Evolutionary conservation across 83 land plant species (phyloP), one percentile per base, ranked within the genome.

Genomic region (Diphasiastrum complanatum): DNA sequence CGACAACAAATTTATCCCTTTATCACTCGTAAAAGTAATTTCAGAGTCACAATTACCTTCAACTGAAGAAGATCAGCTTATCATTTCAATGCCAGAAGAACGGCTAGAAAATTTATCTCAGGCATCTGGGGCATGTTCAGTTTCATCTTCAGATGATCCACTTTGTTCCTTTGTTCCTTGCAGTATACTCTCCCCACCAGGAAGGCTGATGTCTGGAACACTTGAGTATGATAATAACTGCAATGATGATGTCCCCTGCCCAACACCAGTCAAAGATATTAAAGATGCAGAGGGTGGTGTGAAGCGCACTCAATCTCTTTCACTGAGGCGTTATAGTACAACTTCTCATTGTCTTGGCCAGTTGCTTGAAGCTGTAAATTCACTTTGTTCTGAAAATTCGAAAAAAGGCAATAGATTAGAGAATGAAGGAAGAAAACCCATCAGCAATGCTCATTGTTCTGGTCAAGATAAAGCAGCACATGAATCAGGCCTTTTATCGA

Each of bases 141-240:
- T 20, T 14, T 29, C 45, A 5, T 14, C 26, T 56, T 32, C 31
- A 16, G 33, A 31, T 33, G 67, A 64, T 4, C 67, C 67, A 49
- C 55, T 64, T 16, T 49, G 56, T 36, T 64, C 56, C 1, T 64
- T 64, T 64, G 67, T 64, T 14, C 67, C 67, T 2, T 64, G 67
- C 27, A 64, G 67, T 24, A 49, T 64, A 16, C 18, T 18, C 10
- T 2, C 45, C 64, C 3, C 26, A 16, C 25, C 30, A 23, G 16
- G 25, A 22, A 52, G 2, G 56, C 14, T 27, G 25, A 27, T 29
- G 12, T 40, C 16, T 16, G 16, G 19, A 12, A 4, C 5, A 10
- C 24, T 12, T 4, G 11, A 19, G 49, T 19, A 47, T 10, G 2
- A 12, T 2, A 47, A 4, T 25, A 19, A 40, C 10, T 40, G 49